These are phyloP conservation scores for Fonsecaea pugnacius DNA, from an alignment of 2,329 filamentous ascomycete genomes.

Conservation along the genomic window DNA sequence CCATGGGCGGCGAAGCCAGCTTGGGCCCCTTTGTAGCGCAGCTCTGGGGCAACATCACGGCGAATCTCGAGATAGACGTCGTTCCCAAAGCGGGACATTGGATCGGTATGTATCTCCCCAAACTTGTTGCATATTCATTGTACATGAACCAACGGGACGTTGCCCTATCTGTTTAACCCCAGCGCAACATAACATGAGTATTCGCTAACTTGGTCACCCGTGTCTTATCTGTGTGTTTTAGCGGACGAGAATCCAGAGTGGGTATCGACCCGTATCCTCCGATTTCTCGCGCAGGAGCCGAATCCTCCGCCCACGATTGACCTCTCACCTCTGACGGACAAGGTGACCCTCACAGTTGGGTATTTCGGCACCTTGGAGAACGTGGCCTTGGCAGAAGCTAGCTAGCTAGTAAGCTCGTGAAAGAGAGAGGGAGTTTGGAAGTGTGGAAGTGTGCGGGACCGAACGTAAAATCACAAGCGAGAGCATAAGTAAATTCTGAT, in stretches of 20 bases:
- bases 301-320: slow-evolving; percentile 9
- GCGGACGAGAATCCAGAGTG: background rate
- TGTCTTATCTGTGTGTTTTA: background rate
- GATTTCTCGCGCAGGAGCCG: background rate
- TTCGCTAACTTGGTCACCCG: background rate
- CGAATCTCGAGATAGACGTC: slow-evolving; percentile 40
- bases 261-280: background rate
- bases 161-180: no score
- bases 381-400: background rate
- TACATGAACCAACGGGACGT: no score
- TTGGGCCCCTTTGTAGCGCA: slow-evolving; percentile 34
- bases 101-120: slow-evolving; percentile 43
- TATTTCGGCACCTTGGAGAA: slow-evolving; percentile 10
- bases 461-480: no score
- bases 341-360: slow-evolving; percentile 11
- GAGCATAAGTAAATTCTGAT: no score
- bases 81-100: slow-evolving; percentile 48
- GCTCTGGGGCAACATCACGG: slow-evolving; percentile 36
- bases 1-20: slow-evolving; percentile 46
- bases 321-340: slow-evolving; percentile 5
- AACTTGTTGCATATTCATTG: no score
- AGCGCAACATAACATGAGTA: background rate
- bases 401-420: no score
- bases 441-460: no score
- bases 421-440: no score